Base-by-base conservation (phyloP, 1,284 basidiomycete species). In the Pseudozyma sp. region DNA sequence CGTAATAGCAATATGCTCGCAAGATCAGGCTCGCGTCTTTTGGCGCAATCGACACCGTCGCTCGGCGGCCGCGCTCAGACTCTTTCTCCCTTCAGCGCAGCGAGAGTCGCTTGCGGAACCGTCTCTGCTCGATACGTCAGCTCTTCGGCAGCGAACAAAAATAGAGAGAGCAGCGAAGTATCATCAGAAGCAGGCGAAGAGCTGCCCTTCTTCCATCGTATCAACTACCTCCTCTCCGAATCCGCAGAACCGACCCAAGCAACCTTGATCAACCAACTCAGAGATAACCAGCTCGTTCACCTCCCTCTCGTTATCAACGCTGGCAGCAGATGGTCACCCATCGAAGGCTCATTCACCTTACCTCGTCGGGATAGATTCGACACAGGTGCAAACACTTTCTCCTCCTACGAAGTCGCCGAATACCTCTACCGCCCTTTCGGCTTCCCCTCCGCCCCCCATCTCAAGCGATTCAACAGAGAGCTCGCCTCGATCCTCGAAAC, bases 341-440 rank as follows among this genome's bases (percentile, higher is more conserved):
- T 47, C 18, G 9, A 25, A 1, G 1, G 18, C 5, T 31, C n/a
- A 1, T 44, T 65, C 21, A 43, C 68, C 0, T 36, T 70, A 0
- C 68, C 68, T 5, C 50, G 40, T 21, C 50, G 53, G 2, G 44
- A 52, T 8, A 19, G 21, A 9, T 3, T 9, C 4, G 34, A 38
- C 34, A 11, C 7, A 1, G 11, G 16, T 1, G 44, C 47, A 10
- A 42, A 35, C 1, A 21, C 35, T 1, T 5, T 14, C 0, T 19
- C 34, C 0, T 11, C 40, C 5, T n/a, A 5, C 18, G 3, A 5
- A 7, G 8, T 19, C 25, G 60, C 52, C 10, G 50, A 65, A 5
- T 70, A 61, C 42, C 18, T 65, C 16, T 70, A 70, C 59, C 60
- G 60, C 51, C 54, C 54, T 18, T 70, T 65, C 62, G 39, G 34